These are phyloP conservation scores for Phytophthora cajani DNA, from an alignment of 352 stramenopile species.

Conservation along the genomic window DNA sequence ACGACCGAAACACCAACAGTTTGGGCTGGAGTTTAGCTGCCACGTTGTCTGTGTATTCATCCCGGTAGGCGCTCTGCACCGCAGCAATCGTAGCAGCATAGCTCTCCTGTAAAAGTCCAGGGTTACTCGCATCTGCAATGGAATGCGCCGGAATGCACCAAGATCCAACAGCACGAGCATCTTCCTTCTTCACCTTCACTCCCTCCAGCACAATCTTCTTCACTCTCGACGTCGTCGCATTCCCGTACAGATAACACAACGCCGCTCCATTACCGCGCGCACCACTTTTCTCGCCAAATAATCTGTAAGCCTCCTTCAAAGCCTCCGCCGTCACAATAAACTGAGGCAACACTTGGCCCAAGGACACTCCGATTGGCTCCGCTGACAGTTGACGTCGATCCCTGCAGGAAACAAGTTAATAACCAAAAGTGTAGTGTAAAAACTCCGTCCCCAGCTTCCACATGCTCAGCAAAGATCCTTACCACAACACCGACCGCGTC, in stretches of 20 bases:
- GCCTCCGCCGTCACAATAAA: slow-evolving; percentile 47
- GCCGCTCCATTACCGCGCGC: slow-evolving; percentile 16
- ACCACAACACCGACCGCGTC: slow-evolving; percentile 76
- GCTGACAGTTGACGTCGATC: slow-evolving; percentile 64
- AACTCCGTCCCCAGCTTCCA: not conserved
- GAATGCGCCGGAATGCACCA: slow-evolving; percentile 50
- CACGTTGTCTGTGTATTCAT: slow-evolving; percentile 46
- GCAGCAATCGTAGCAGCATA: slow-evolving; percentile 42
- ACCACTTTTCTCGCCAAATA: slow-evolving; percentile 28
- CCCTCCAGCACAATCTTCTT: slow-evolving; percentile 36
- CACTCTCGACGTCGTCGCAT: slow-evolving; percentile 17
- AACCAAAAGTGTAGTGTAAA: slow-evolving; percentile 6
- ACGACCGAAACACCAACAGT: slow-evolving; percentile 46
- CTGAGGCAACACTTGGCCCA: slow-evolving; percentile 55
- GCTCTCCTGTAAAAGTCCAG: slow-evolving; percentile 28
- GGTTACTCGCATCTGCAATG: slow-evolving; percentile 14
- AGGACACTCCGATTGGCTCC: slow-evolving; percentile 43
- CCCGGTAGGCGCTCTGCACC: slow-evolving; percentile 39
- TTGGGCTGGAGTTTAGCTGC: slow-evolving; percentile 46
- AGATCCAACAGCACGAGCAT: slow-evolving; percentile 22
- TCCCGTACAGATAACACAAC: slow-evolving; percentile 54
- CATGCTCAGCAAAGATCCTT: slow-evolving; percentile 6
- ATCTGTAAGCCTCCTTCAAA: slow-evolving; percentile 60
- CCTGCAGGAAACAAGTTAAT: slow-evolving; percentile 31
- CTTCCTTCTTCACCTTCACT: slow-evolving; percentile 39